Percentiles rank a stretch among this genome's conserved stretches.
These are phyloP conservation scores for Plasmodium gallinaceum DNA, from an alignment of 169 alveolate species.

Conservation along the genomic window DNA sequence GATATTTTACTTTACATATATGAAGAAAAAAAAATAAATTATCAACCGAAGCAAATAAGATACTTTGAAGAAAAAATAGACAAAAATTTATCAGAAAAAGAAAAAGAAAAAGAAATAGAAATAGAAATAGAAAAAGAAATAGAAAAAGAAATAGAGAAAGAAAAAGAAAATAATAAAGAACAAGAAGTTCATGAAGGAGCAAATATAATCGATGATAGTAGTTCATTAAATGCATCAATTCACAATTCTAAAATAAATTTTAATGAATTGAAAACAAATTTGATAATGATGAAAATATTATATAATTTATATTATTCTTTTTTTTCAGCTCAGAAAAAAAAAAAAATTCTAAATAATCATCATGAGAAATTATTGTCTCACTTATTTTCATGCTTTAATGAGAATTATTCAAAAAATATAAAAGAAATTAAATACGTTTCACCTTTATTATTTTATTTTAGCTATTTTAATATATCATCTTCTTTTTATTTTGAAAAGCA, in stretches of 20 bases:
- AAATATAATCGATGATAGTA: background rate
- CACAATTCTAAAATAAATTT: slow-evolving; percentile 23
- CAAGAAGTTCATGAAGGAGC: background rate
- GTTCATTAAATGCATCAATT: background rate
- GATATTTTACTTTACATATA: slow-evolving; percentile 39
- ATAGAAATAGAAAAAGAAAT: background rate
- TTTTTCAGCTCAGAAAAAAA: slow-evolving; percentile 18
- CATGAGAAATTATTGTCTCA: slow-evolving; percentile 46
- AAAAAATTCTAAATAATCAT: slow-evolving; percentile 64
- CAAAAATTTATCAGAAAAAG: background rate
- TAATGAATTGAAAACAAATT: slow-evolving; percentile 28
- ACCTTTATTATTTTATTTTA: slow-evolving; percentile 55
- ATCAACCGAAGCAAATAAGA: slow-evolving; percentile 25
- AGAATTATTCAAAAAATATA: slow-evolving; percentile 38
- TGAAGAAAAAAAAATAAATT: slow-evolving; percentile 51
- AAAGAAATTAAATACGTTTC: slow-evolving; percentile 49
- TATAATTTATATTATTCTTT: slow-evolving; percentile 41
- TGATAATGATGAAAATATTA: slow-evolving; percentile 70
- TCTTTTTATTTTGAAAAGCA: slow-evolving; percentile 53
- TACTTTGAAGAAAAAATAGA: background rate
- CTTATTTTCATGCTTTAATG: slow-evolving; percentile 63
- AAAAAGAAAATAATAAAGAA: background rate
- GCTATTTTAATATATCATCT: slow-evolving; percentile 46
- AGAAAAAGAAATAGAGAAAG: background rate
- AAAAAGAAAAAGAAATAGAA: background rate